phyloP scores from a whole-genome alignment of 2,329 filamentous ascomycete species.

The Diaporthe citri region DNA sequence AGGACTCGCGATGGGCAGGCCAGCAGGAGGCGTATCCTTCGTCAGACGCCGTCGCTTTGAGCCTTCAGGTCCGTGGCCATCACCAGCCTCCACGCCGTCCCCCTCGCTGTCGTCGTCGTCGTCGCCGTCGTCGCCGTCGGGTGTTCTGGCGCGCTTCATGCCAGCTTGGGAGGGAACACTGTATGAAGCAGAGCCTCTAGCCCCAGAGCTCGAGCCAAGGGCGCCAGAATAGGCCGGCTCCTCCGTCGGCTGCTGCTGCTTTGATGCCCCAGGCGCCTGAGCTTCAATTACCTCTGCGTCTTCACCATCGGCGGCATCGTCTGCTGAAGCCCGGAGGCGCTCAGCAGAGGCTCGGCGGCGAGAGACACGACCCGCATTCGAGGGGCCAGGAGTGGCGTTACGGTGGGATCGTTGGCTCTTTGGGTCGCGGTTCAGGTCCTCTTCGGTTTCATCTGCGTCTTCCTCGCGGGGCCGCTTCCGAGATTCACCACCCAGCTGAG shows the following conservation, averaged over 20 bases:
- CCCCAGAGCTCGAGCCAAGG: neutral
- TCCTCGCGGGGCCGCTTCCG: neutral
- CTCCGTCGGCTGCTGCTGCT: neutral
- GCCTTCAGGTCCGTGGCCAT: neutral
- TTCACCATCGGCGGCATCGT: neutral
- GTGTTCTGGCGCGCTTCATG: neutral
- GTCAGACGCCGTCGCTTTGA: neutral
- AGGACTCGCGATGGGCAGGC: no score
- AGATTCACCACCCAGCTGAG: neutral
- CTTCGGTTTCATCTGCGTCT: accelerated
- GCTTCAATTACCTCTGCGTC: neutral
- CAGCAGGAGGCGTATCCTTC: neutral
- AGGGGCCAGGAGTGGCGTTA: neutral
- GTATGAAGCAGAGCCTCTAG: neutral
- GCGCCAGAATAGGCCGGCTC: no score
- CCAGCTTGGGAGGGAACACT: no score
- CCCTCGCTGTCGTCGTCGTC: neutral
- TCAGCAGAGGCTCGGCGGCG: neutral
- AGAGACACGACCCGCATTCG: neutral
- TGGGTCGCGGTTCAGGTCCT: neutral
- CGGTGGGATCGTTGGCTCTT: neutral
- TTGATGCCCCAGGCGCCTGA: neutral
- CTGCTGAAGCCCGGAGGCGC: neutral
- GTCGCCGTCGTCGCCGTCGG: neutral
- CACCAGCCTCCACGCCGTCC: neutral